A percentile compares a stretch with the other conserved stretches of the same genome.
phyloP scores from a whole-genome alignment of 139 green algal genomes.

The Asterochloris erici region DNA sequence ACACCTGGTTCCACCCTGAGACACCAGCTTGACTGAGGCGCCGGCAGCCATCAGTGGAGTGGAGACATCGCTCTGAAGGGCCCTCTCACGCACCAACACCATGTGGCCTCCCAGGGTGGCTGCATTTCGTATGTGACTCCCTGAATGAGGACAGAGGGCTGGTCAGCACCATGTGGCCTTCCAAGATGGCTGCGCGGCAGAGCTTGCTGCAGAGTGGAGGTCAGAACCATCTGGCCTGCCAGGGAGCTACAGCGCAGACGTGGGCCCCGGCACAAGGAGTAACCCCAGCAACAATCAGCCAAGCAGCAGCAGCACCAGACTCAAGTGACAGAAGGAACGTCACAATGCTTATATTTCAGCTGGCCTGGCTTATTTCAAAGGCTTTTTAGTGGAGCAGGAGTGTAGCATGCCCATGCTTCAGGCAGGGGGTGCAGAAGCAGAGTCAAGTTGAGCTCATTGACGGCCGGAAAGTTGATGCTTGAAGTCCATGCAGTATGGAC shows the following conservation, averaged over 20 bases:
- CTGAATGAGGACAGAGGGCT: conserved; percentile 35
- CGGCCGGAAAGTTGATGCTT: background rate
- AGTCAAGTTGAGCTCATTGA: background rate
- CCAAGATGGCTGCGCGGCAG: background rate
- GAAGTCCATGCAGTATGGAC: background rate
- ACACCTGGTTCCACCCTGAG: background rate
- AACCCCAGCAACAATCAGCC: background rate
- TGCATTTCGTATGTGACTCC: conserved; percentile 57
- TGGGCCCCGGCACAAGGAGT: background rate
- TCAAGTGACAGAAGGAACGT: too few species aligned
- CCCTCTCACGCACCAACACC: conserved; percentile 24
- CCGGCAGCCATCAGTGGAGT: conserved; percentile 49
- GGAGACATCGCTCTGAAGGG: conserved; percentile 54
- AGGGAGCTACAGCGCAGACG: background rate
- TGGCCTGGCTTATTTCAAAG: background rate
- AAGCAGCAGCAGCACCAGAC: background rate
- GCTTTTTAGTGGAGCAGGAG: background rate
- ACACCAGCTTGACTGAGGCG: conserved; percentile 15
- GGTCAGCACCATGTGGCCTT: background rate
- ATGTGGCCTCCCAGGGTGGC: conserved; percentile 72
- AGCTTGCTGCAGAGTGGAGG: too few species aligned
- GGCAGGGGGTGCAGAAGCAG: background rate
- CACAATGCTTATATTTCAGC: background rate
- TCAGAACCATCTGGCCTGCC: background rate
- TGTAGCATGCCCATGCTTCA: background rate